A percentile compares a stretch with the other conserved stretches of the same genome.
Evolutionary conservation across 2,329 filamentous ascomycete species (phyloP).

Genomic region (Arthrocladium fulminans): DNA sequence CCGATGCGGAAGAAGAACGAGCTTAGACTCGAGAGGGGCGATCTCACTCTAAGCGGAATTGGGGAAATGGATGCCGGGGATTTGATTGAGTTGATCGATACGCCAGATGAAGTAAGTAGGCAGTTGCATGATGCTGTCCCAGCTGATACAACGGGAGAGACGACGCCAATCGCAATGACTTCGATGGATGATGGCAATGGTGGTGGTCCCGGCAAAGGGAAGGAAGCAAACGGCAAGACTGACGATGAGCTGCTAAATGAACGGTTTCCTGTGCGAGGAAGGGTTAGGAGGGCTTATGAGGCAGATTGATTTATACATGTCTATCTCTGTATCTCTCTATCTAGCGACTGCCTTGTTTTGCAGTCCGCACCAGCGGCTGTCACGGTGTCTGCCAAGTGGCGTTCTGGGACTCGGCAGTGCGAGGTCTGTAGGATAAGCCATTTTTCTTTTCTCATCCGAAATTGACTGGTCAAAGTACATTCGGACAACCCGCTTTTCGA

Average conservation of each 20-base stretch:
- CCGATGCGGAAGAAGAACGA: conserved; percentile 8
- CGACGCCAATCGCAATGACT: conserved; percentile 2
- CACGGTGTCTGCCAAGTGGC: too few species aligned
- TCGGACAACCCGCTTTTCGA: too few species aligned
- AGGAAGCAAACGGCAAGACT: background rate
- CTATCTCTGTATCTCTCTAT: too few species aligned
- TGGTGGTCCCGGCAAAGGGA: too few species aligned
- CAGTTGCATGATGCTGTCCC: conserved; percentile 5
- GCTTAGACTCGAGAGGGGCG: conserved; percentile 16
- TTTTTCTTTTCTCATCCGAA: too few species aligned
- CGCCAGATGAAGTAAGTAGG: conserved; percentile 9
- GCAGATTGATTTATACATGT: too few species aligned
- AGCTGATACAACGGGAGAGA: background rate
- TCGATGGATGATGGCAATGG: too few species aligned
- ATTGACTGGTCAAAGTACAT: too few species aligned
- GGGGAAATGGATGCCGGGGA: conserved; percentile 21
- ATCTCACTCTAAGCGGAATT: conserved; percentile 8
- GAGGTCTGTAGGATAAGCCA: too few species aligned
- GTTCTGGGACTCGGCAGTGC: too few species aligned
- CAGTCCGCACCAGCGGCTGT: too few species aligned
- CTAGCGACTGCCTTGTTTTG: too few species aligned
- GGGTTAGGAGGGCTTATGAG: conserved; percentile 19
- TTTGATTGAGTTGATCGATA: conserved; percentile 35
- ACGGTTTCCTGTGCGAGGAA: conserved; percentile 24
- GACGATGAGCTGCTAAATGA: conserved; percentile 24